These are phyloP conservation scores for Spinellus fusiger DNA, from an alignment of 192 early-diverging fungal genomes.

Conservation along the genomic window DNA sequence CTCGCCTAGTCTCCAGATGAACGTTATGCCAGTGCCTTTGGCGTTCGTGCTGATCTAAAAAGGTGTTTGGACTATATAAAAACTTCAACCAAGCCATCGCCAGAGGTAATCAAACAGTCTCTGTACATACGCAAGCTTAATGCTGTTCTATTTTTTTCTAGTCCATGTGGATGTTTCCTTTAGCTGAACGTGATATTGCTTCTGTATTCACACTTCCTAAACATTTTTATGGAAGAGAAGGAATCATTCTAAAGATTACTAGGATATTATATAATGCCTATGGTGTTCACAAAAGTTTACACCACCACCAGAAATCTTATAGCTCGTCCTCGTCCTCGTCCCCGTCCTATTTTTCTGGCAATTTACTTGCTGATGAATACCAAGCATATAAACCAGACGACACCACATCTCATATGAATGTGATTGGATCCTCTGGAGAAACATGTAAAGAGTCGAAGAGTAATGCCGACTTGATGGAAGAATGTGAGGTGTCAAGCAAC, in stretches of 20 bases:
- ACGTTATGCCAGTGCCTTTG: constrained; percentile 27
- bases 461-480: constrained; percentile 6
- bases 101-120: constrained; percentile 2
- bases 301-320: constrained; percentile 7
- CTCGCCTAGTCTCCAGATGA: constrained; percentile 21
- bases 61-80: constrained; percentile 17
- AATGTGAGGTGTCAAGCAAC: constrained; percentile 16
- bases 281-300: constrained; percentile 3
- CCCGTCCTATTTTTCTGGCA: too few species aligned
- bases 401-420: neutral
- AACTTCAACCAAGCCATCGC: constrained; percentile 6
- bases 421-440: neutral
- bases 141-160: neutral
- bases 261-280: constrained; percentile 14
- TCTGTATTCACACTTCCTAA: constrained; percentile 30
- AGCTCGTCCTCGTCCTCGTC: neutral
- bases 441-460: constrained; percentile 12
- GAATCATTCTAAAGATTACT: constrained; percentile 19
- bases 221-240: constrained; percentile 21
- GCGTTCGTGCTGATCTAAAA: constrained; percentile 22
- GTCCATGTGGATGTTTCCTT: constrained; percentile 18
- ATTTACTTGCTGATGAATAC: neutral
- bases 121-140: neutral
- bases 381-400: constrained; percentile 7
- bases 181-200: constrained; percentile 25